These are phyloP conservation scores for Mesembryanthemum crystallinum DNA, from an alignment of 148 eudicot genomes.

Conservation along the genomic window DNA sequence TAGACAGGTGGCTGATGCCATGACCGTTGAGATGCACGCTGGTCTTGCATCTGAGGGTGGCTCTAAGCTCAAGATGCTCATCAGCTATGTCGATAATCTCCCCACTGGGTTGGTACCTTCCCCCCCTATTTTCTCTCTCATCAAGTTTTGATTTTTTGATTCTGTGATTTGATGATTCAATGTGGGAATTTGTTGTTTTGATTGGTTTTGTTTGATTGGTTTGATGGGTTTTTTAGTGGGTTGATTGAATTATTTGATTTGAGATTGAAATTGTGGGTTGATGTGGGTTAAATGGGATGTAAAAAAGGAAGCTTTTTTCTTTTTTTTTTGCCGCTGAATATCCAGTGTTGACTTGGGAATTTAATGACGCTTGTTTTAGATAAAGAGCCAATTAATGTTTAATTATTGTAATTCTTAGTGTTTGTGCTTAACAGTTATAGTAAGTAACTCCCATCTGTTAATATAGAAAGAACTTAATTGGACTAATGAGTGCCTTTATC, in stretches of 20 bases:
- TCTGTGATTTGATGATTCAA: neutral
- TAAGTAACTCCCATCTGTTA: no score
- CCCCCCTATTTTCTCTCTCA: no score
- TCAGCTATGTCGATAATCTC: slow-evolving; percentile 75
- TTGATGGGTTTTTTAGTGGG: slow-evolving; percentile 2
- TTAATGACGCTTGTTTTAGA: neutral
- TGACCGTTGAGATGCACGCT: slow-evolving; percentile 91
- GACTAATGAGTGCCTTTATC: neutral
- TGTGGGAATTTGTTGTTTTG: neutral
- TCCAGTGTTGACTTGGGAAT: neutral
- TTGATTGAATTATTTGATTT: slow-evolving; percentile 3
- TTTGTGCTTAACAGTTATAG: neutral
- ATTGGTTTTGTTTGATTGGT: neutral
- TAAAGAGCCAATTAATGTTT: neutral
- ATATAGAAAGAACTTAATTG: no score
- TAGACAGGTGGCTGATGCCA: slow-evolving; percentile 74
- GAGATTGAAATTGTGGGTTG: neutral
- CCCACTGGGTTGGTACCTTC: slow-evolving; percentile 58
- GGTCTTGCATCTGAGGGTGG: slow-evolving; percentile 88
- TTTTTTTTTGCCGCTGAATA: neutral
- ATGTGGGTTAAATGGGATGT: neutral
- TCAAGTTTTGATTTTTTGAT: neutral
- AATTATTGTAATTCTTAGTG: neutral
- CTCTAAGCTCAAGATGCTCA: slow-evolving; percentile 80
- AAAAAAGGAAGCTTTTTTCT: neutral